A percentile compares a stretch with the other conserved stretches of the same genome.
phyloP scores from a whole-genome alignment of 1,284 basidiomycete genomes.

The Malassezia equina region DNA sequence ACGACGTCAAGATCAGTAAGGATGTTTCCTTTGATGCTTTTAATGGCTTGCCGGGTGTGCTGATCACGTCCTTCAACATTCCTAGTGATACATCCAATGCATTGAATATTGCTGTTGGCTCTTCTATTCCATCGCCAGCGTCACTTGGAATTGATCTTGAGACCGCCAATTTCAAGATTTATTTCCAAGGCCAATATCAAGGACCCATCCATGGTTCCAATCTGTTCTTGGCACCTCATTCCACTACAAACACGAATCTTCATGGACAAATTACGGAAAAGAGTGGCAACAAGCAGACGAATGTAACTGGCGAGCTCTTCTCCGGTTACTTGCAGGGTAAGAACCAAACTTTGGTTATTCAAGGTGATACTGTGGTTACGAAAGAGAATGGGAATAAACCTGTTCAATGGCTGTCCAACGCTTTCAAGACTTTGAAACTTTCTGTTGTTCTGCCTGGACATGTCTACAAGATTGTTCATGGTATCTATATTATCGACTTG shows the following conservation, averaged over 20 bases:
- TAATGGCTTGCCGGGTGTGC: conserved; percentile 56
- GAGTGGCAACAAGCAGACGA: conserved; percentile 53
- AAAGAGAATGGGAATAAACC: conserved; percentile 50
- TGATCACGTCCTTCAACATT: conserved; percentile 58
- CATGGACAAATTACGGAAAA: conserved; percentile 58
- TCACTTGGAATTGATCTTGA: conserved; percentile 66
- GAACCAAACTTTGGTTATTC: conserved; percentile 58
- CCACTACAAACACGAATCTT: conserved; percentile 55
- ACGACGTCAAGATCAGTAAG: conserved; percentile 59
- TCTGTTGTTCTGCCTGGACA: conserved; percentile 60
- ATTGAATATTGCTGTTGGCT: conserved; percentile 61
- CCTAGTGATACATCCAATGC: conserved; percentile 59
- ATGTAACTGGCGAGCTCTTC: conserved; percentile 58
- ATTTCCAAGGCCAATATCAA: conserved; percentile 43
- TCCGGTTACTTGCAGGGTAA: conserved; percentile 60
- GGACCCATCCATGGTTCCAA: conserved; percentile 50
- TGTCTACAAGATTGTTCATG: conserved; percentile 60
- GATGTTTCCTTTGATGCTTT: conserved; percentile 62
- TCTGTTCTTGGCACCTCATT: conserved; percentile 55
- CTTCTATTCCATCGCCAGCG: conserved; percentile 59
- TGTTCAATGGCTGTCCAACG: conserved; percentile 61
- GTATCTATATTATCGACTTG: conserved; percentile 59
- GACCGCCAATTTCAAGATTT: conserved; percentile 60
- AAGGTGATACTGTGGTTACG: conserved; percentile 57
- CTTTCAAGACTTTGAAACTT: conserved; percentile 61